phyloP scores from a whole-genome alignment of 2,329 filamentous ascomycete species.

The Aspergillus eucalypticola region DNA sequence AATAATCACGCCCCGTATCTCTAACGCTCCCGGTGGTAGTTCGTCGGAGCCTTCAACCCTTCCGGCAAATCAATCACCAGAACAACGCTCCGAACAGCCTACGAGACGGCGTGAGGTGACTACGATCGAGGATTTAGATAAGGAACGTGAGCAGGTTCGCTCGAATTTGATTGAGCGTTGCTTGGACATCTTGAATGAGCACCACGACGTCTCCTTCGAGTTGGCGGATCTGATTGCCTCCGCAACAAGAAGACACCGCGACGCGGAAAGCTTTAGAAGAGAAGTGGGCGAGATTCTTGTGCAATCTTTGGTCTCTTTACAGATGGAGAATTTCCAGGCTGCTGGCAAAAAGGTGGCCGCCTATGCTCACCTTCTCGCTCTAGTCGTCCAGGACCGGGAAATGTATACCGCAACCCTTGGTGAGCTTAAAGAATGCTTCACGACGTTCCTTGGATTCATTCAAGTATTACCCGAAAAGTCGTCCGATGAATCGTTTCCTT shows the following conservation, averaged over 20 bases:
- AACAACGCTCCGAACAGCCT: conserved; percentile 26
- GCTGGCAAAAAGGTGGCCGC: conserved; percentile 75
- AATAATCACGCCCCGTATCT: conserved; percentile 21
- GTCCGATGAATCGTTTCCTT: conserved; percentile 78
- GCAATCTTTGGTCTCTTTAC: conserved; percentile 73
- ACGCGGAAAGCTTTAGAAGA: conserved; percentile 59
- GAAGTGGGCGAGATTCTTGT: conserved; percentile 82
- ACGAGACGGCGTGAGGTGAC: conserved; percentile 35
- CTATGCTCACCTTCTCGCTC: conserved; percentile 85
- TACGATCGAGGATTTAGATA: conserved; percentile 78
- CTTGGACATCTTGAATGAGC: conserved; percentile 83
- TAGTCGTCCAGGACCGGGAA: conserved; percentile 77
- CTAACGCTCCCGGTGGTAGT: conserved; percentile 14
- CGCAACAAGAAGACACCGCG: conserved; percentile 64
- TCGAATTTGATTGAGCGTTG: conserved; percentile 83
- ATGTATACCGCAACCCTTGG: conserved; percentile 79
- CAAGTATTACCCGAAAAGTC: conserved; percentile 65
- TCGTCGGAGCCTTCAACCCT: conserved; percentile 26
- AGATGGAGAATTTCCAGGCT: conserved; percentile 57
- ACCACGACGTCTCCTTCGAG: conserved; percentile 87
- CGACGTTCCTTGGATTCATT: conserved; percentile 75
- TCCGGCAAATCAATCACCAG: conserved; percentile 21
- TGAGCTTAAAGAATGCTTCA: conserved; percentile 74
- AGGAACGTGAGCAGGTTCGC: conserved; percentile 70
- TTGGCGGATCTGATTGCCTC: conserved; percentile 81